Base-by-base conservation (phyloP, 23 red algal species). In the Gracilaria vermiculophylla region DNA sequence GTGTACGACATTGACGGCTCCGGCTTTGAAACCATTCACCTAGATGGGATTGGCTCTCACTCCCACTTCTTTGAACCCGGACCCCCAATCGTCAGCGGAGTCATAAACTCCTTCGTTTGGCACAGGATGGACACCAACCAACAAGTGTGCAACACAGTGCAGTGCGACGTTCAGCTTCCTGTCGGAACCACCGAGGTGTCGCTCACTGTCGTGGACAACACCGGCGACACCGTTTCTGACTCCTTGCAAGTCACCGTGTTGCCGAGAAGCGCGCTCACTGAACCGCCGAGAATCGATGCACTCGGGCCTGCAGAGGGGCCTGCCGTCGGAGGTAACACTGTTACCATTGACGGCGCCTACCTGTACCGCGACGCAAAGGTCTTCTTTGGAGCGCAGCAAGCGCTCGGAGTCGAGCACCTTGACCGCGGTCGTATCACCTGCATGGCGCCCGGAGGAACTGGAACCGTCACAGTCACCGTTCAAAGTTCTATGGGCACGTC, bases 21-120 rank as follows among this genome's bases (percentile, higher is more conserved):
- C 53, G 86, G 86, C 27, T 70, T 67, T 20, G 86, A 78, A 51
- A 80, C 48, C 41, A 42, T 90, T 24, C 54, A 62, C 36, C 86
- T 90, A 5, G 58, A 90, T 54, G 86, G 86, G 14, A 43, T 69
- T 10, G 53, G 45, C 70, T 80, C 73, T 21, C 86, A 90, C 42
- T 78, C 70, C 33, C 86, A 90, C 49, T 90, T 80, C 52, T 90
- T 90, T 32, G 40, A 80, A 23, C 54, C 86, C 20, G 86, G 86
- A 35, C 81, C 81, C 12, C 81, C 81, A 4, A 70, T 86, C 27
- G 81, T 86, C 43, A 86, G 66, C 64, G 86, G 86, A 16, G 58
- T 64, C 28, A 90, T 90, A n/a, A 73, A 36, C 34, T 32, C 37
- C 47, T 90, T 78, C 55, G 29, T 10, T 37, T 90, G 86, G 86